Evolutionary conservation across 2,329 filamentous ascomycete genomes (phyloP), one percentile per base, ranked within the genome.

Genomic region (Simplicillium aogashimaense): DNA sequence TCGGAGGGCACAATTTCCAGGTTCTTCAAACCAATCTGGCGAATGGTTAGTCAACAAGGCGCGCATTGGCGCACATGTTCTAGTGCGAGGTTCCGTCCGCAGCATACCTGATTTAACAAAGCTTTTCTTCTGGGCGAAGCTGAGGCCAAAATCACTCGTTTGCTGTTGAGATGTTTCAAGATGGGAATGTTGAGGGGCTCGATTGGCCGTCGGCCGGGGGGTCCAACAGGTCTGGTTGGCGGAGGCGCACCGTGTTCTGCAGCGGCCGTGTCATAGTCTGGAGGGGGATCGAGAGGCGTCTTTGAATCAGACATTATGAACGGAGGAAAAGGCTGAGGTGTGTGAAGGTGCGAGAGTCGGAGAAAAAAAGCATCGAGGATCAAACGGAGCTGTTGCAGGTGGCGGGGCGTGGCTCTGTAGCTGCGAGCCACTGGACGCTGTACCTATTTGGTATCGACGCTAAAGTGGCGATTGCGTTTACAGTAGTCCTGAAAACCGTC

Each of bases 61-160:
- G 16, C 9, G 15, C 29, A 3, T 28, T 15, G n/a, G n/a, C n/a
- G n/a, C n/a, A n/a, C n/a, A n/a, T n/a, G n/a, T n/a, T n/a, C n/a
- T n/a, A n/a, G n/a, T n/a, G n/a, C n/a, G n/a, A n/a, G n/a, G n/a
- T n/a, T n/a, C n/a, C n/a, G 20, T 25, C 20, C 6, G 20, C 5
- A 9, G 9, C 20, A 9, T 60, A 83, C 78, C 63, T 83, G 81
- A 37, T 77, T 76, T 33, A 98, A 76, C 9, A 98, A 77, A 47
- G 86, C 81, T 60, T 81, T 84, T 40, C 92, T 76, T 35, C 92
- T 75, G 0, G 92, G 92, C 2, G 89, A 95, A 15, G 84, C 79
- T 3, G 89, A 95, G 39, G 92, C 92, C 20, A 98, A 81, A 50
- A 98, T 85, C 6, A 95, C 79, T 47, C 90, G 75, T 60, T 85